Evolutionary conservation across 176 grass and related monocot genomes (phyloP).

Genomic region (Ampelocalamus luodianensis): DNA sequence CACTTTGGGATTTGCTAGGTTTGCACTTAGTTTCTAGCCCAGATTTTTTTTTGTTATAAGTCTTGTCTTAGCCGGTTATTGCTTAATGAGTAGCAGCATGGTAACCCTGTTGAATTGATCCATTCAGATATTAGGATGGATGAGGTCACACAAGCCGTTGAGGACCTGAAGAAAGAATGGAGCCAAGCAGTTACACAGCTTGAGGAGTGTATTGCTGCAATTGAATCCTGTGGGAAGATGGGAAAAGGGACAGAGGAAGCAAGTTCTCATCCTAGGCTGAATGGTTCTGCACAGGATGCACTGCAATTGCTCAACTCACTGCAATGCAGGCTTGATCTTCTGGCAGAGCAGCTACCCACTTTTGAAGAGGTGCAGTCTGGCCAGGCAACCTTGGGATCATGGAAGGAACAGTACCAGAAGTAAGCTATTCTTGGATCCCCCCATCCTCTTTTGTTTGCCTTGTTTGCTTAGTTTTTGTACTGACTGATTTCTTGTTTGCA

Average conservation of each 20-base stretch:
- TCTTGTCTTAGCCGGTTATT: conserved; percentile 7
- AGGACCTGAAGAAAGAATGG: conserved; percentile 75
- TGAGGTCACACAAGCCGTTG: conserved; percentile 71
- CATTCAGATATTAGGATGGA: conserved; percentile 60
- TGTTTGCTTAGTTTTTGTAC: not conserved
- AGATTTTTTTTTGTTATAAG: not conserved
- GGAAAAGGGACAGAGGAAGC: conserved; percentile 75
- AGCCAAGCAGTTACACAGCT: conserved; percentile 57
- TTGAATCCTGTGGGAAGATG: conserved; percentile 64
- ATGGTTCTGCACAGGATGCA: conserved; percentile 71
- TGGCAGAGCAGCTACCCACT: conserved; percentile 78
- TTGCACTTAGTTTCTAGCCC: too few species aligned
- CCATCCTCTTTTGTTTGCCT: not conserved
- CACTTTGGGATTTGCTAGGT: too few species aligned
- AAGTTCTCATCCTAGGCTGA: conserved; percentile 69
- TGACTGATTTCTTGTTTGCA: conserved; percentile 14
- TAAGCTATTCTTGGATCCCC: conserved; percentile 9
- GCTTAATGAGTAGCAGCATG: conserved; percentile 7
- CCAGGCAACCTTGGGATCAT: conserved; percentile 59
- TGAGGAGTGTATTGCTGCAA: conserved; percentile 52
- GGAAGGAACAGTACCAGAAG: conserved; percentile 81
- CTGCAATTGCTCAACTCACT: conserved; percentile 71
- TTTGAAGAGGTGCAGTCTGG: conserved; percentile 70
- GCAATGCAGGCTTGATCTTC: conserved; percentile 77
- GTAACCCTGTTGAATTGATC: not conserved